These are phyloP conservation scores for Aristolochia californica DNA, from an alignment of 164 flowering plant genomes.

Conservation along the genomic window DNA sequence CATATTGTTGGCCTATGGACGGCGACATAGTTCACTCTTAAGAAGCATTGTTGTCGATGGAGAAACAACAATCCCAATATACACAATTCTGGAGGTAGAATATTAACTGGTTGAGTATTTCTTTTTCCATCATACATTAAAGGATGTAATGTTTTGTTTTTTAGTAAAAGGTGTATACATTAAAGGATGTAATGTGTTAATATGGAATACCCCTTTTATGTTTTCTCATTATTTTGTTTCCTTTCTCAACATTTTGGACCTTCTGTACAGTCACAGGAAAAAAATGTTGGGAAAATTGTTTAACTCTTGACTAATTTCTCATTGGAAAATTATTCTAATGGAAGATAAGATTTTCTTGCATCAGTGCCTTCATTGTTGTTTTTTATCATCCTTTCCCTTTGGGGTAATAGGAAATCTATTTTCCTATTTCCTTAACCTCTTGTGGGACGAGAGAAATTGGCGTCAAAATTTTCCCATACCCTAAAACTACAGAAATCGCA, in stretches of 20 bases:
- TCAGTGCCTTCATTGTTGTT: not conserved
- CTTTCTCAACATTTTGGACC: too few relatives aligned
- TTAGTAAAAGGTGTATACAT: too few relatives aligned
- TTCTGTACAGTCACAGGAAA: too few relatives aligned
- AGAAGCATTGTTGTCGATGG: conserved; percentile 85
- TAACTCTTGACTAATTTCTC: too few relatives aligned
- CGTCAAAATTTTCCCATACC: too few relatives aligned
- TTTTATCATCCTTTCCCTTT: not conserved
- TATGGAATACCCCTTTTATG: too few relatives aligned
- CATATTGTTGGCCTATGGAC: conserved; percentile 84
- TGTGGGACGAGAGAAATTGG: not conserved
- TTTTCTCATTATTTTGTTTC: too few relatives aligned
- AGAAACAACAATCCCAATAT: conserved; percentile 61
- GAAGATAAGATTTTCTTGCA: not conserved
- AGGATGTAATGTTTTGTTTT: not conserved
- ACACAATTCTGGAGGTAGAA: conserved; percentile 83
- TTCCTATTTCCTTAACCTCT: not conserved
- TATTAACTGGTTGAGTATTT: not conserved
- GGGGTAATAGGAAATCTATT: not conserved
- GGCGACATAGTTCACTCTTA: conserved; percentile 90
- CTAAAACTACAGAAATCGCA: too few relatives aligned
- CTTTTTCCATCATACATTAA: not conserved
- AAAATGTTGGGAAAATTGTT: too few relatives aligned
- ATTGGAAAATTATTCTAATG: not conserved
- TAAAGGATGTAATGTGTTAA: too few relatives aligned